Conservation (phyloP, 2,329 filamentous ascomycete genomes). For the Botrytis paeoniae region DNA sequence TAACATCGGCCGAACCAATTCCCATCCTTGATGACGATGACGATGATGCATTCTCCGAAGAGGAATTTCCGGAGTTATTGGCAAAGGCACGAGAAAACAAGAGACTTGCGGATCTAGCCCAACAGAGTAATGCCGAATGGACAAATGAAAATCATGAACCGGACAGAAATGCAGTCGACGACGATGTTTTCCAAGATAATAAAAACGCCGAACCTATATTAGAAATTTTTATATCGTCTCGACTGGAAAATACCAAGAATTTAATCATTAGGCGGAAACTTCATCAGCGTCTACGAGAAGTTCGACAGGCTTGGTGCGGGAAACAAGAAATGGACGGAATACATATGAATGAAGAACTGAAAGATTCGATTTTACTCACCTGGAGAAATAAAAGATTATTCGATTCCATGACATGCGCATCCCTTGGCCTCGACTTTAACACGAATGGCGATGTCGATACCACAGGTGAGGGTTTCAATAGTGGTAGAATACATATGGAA, state of each 20-base stretch:
- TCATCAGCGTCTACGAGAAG: conserved; percentile 63
- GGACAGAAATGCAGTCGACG: neutral
- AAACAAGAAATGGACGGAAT: conserved; percentile 52
- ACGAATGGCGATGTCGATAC: conserved; percentile 33
- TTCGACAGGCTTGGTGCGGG: conserved; percentile 67
- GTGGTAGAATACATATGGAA: conserved; percentile 67
- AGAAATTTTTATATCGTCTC: conserved; percentile 65
- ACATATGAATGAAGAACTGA: conserved; percentile 42
- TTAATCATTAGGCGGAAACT: conserved; percentile 65
- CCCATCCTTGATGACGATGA: conserved; percentile 27
- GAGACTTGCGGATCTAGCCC: conserved; percentile 25
- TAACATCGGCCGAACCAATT: neutral
- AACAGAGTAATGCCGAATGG: conserved; percentile 17
- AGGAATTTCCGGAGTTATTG: conserved; percentile 38
- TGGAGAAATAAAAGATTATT: conserved; percentile 74
- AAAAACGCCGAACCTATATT: conserved; percentile 41
- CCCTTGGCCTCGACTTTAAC: conserved; percentile 58
- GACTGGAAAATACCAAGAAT: conserved; percentile 57
- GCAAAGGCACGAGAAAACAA: conserved; percentile 32
- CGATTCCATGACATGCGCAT: conserved; percentile 69
- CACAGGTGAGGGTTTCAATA: conserved; percentile 44
- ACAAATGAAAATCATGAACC: conserved; percentile 22
- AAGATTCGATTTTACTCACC: conserved; percentile 66
- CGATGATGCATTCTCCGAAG: conserved; percentile 29
- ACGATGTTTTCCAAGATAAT: conserved; percentile 25